These are phyloP conservation scores for Citropsis articulata DNA, from an alignment of 345 rosid species.

Conservation along the genomic window DNA sequence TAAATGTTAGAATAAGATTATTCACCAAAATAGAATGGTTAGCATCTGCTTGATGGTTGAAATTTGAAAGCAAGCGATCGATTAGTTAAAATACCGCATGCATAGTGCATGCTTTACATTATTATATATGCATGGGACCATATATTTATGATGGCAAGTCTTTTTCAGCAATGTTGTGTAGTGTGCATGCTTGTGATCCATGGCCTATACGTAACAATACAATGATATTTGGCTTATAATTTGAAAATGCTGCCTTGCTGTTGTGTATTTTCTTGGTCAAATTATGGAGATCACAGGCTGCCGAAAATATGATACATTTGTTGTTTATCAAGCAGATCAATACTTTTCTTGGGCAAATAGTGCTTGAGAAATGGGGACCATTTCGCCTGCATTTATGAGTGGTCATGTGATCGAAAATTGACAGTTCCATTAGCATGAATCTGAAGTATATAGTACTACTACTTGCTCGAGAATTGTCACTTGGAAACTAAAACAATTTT, in stretches of 20 bases:
- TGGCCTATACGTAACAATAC: background rate
- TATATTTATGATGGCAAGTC: constrained; percentile 2
- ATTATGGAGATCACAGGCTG: background rate
- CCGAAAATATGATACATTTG: constrained; percentile 3
- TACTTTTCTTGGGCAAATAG: background rate
- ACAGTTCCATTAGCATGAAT: background rate
- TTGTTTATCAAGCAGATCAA: constrained; percentile 2
- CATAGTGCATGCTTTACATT: background rate
- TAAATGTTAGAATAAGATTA: background rate
- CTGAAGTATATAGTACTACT: too few relatives aligned
- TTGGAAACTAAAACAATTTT: too few relatives aligned
- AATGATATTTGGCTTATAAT: background rate
- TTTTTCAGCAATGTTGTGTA: background rate
- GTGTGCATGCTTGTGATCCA: too few relatives aligned
- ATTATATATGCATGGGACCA: background rate
- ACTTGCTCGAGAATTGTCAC: too few relatives aligned
- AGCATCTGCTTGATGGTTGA: background rate
- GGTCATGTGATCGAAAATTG: too few relatives aligned
- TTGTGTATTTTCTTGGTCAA: background rate
- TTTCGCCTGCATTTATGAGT: background rate
- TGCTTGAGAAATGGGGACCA: background rate
- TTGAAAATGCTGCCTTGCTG: background rate
- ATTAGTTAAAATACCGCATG: background rate
- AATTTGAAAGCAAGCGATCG: background rate
- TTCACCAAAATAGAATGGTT: constrained; percentile 2